phyloP scores from a whole-genome alignment of 148 eudicot genomes.

The Cornus controversa region DNA sequence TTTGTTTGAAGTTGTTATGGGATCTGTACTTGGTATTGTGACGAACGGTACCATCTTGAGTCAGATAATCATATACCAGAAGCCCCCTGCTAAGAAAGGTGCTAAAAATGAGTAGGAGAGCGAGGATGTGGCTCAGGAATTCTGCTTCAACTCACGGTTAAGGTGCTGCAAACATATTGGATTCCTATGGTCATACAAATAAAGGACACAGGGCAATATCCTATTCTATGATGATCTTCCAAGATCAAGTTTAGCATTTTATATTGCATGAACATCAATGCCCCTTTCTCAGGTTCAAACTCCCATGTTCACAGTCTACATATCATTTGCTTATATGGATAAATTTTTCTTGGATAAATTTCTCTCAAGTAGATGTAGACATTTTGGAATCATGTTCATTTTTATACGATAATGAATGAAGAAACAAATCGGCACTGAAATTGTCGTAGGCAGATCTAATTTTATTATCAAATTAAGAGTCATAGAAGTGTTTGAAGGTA shows the following conservation, averaged over 20 bases:
- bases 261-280: neutral
- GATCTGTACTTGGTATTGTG: conserved; percentile 67
- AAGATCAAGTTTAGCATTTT: neutral
- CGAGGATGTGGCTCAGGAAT: neutral
- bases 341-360: neutral
- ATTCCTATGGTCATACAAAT: neutral
- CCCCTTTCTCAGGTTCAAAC: neutral
- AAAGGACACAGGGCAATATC: neutral
- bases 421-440: neutral
- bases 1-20: conserved; percentile 58
- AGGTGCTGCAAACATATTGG: neutral
- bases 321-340: neutral
- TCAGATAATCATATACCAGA: conserved; percentile 75
- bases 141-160: neutral
- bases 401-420: neutral
- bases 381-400: neutral
- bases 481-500: neutral
- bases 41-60: conserved; percentile 72
- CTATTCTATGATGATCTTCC: neutral
- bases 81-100: conserved; percentile 54
- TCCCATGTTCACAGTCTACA: neutral
- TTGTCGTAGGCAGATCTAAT: no score
- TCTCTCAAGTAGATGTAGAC: neutral
- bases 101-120: conserved; percentile 67
- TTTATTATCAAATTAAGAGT: no score